These are phyloP conservation scores for Cyclotella choctawhatcheeana DNA, from an alignment of 108 stramenopile genomes.

Conservation along the genomic window DNA sequence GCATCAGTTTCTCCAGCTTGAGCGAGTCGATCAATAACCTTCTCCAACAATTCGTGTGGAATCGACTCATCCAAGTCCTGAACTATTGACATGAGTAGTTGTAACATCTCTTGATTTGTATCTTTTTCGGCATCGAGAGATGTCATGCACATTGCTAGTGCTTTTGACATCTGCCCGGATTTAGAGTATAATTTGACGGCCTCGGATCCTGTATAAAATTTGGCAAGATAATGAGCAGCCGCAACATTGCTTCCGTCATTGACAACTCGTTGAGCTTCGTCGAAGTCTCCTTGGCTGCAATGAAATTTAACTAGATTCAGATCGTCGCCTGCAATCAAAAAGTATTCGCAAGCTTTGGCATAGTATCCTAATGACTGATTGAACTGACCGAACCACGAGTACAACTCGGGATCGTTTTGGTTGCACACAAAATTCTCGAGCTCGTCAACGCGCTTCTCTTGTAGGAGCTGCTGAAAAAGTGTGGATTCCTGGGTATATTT, in stretches of 20 bases:
- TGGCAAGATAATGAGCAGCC: slow-evolving; percentile 71
- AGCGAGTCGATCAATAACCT: not conserved
- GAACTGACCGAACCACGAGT: slow-evolving; percentile 72
- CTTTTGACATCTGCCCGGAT: slow-evolving; percentile 62
- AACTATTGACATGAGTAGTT: slow-evolving; percentile 2
- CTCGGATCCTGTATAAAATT: slow-evolving; percentile 29
- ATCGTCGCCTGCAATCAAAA: slow-evolving; percentile 51
- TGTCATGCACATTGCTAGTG: slow-evolving; percentile 19
- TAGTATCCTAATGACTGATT: slow-evolving; percentile 51
- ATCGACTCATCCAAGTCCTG: not conserved
- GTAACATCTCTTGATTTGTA: not conserved
- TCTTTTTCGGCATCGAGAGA: slow-evolving; percentile 1
- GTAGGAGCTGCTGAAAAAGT: slow-evolving; percentile 36
- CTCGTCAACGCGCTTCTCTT: slow-evolving; percentile 49
- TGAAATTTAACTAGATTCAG: slow-evolving; percentile 57
- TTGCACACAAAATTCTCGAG: slow-evolving; percentile 57
- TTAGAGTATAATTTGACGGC: slow-evolving; percentile 56
- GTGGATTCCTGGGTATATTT: slow-evolving; percentile 9
- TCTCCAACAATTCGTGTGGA: not conserved
- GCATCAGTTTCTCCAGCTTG: slow-evolving; percentile 1
- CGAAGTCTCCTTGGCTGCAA: slow-evolving; percentile 39
- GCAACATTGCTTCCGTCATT: slow-evolving; percentile 50
- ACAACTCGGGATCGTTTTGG: slow-evolving; percentile 50
- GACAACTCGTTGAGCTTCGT: slow-evolving; percentile 53
- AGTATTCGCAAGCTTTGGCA: slow-evolving; percentile 56